Evolutionary conservation across 306 rosid genomes (phyloP).

Genomic region (Quercus mongolica): DNA sequence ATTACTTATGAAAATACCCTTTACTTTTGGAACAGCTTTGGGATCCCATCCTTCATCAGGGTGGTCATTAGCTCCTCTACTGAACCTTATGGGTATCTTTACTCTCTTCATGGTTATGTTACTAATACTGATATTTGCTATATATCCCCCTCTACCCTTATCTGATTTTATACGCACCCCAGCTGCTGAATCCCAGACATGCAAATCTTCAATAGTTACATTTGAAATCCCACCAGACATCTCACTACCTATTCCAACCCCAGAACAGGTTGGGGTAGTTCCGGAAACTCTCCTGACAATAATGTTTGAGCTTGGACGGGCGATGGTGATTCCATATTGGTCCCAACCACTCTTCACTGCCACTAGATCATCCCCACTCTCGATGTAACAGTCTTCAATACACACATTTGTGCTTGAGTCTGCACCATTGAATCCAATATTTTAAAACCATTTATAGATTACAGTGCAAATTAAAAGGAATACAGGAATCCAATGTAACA

Average conservation of each 20-base stretch:
- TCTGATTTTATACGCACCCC: conserved; percentile 87
- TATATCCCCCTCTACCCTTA: conserved; percentile 83
- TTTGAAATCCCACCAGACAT: conserved; percentile 96
- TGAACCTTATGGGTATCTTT: conserved; percentile 77
- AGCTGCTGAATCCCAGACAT: conserved; percentile 84
- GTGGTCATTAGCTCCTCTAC: conserved; percentile 88
- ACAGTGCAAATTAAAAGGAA: no score
- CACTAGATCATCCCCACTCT: conserved; percentile 95
- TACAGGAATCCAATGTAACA: no score
- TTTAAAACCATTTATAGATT: neutral
- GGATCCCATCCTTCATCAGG: conserved; percentile 94
- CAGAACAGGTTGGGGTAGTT: conserved; percentile 94
- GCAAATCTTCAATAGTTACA: conserved; percentile 67
- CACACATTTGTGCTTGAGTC: conserved; percentile 84
- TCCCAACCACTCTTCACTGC: conserved; percentile 99
- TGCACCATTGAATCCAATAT: conserved; percentile 26
- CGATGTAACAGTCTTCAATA: conserved; percentile 90
- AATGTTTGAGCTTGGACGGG: conserved; percentile 71
- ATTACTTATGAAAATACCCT: conserved; percentile 57
- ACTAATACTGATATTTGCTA: conserved; percentile 56
- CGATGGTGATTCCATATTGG: conserved; percentile 77
- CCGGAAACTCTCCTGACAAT: conserved; percentile 84
- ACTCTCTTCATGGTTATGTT: conserved; percentile 74
- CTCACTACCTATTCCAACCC: conserved; percentile 95
- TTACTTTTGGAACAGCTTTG: conserved; percentile 72